Base-by-base conservation (phyloP, 768 basidiomycete species). In the Pulveroboletus sp. region DNA sequence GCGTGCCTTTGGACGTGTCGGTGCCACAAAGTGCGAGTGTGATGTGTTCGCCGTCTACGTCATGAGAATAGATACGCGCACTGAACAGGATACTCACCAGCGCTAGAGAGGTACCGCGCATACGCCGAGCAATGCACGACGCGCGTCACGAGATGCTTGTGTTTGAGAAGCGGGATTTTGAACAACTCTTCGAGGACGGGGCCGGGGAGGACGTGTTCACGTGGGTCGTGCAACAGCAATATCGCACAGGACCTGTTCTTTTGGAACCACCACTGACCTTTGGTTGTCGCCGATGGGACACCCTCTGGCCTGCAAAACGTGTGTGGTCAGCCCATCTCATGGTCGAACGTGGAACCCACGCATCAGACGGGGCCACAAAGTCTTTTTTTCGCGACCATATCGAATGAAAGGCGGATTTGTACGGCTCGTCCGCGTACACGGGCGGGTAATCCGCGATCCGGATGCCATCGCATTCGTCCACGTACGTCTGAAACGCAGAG, bases 211-310 rank as follows among this genome's bases (percentile, higher is more conserved):
- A 43, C 40, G 7, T 17, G 43, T 48, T 27, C 37, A 49, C 56
- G 37, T 11, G 64, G 63, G 14, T 40, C 20, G 17, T 54, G 48
- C 61, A 66, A 53, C 36, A 63, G 43, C 19, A 66, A 20, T n/a
- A 66, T 35, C 27, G 58, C 63, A 20, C 64, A 63, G 5, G 57
- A 58, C 29, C 45, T 45, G 6, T 47, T 47, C 17, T 33, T 40
- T 17, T 52, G 53, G 41, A 66, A 66, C 43, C 54, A 50, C 55
- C 54, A 66, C 32, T 51, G 46, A 24, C 63, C 63, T 42, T 64
- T 64, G 35, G 64, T 54, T 12, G 63, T 58, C 13, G 63, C 63
- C 5, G 57, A 51, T 4, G 48, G 56, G n/a, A 63, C 38, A 9
- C 58, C 65, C 12, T 56, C 29, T 7, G 48, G 48, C 6, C 48